Evolutionary conservation across 441 rosid genomes (phyloP).

Genomic region (Gossypium lobatum): DNA sequence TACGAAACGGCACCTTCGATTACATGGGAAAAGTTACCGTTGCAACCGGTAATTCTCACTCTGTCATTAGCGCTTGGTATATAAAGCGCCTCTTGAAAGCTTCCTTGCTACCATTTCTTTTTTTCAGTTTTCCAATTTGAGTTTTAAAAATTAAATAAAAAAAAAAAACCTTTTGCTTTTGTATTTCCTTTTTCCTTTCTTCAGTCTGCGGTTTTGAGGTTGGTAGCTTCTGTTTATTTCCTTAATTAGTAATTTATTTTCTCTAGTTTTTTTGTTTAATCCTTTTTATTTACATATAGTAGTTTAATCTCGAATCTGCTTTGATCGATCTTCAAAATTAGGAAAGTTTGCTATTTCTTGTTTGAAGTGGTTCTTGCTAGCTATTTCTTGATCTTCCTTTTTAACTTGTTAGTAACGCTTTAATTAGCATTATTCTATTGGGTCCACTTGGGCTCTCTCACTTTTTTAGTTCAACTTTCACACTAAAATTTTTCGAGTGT

Average conservation of each 20-base stretch:
- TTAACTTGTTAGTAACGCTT: slow-evolving; percentile 5
- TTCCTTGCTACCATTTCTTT: neutral
- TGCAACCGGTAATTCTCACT: slow-evolving; percentile 43
- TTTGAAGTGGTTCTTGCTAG: neutral
- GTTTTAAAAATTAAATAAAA: neutral
- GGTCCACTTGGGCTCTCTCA: slow-evolving; percentile 7
- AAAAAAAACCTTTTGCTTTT: slow-evolving; percentile 19
- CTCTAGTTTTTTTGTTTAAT: neutral
- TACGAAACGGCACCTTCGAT: slow-evolving; percentile 22
- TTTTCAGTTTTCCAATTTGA: slow-evolving; percentile 7
- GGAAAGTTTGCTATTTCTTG: slow-evolving; percentile 5
- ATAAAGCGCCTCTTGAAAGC: slow-evolving; percentile 25
- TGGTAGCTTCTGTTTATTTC: slow-evolving; percentile 15
- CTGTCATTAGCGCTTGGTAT: slow-evolving; percentile 52
- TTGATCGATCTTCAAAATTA: slow-evolving; percentile 28
- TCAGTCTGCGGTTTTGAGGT: slow-evolving; percentile 31
- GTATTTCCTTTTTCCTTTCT: neutral
- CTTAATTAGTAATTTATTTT: neutral
- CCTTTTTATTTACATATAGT: neutral
- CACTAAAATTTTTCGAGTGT: neutral
- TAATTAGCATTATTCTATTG: slow-evolving; percentile 15
- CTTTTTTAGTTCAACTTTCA: slow-evolving; percentile 14
- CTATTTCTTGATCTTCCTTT: slow-evolving; percentile 23
- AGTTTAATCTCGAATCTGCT: neutral
- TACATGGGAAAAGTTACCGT: slow-evolving; percentile 8